These are phyloP conservation scores for Xylaria nigripes DNA, from an alignment of 495 filamentous ascomycete species.

Conservation along the genomic window DNA sequence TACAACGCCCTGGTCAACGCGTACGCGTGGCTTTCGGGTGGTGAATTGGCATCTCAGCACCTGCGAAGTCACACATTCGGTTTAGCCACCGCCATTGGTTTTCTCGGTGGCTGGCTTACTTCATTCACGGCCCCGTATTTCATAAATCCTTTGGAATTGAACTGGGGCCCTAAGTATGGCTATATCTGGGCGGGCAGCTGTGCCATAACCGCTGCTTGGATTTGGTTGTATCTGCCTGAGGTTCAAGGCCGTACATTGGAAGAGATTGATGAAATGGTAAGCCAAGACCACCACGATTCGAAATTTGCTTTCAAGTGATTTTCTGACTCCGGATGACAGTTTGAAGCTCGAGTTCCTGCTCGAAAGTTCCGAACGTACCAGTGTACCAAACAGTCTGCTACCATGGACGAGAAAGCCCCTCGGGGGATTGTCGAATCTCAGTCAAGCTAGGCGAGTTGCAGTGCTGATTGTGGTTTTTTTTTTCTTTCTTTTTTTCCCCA, in stretches of 20 bases:
- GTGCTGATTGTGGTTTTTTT: not conserved
- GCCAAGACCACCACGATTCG: not conserved
- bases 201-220: conserved; percentile 34
- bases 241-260: conserved; percentile 46
- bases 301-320: not conserved
- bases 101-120: conserved; percentile 47
- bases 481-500: too few species aligned
- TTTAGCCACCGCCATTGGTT: conserved; percentile 45
- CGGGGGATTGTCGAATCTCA: conserved; percentile 14
- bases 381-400: conserved; percentile 24
- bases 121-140: conserved; percentile 56
- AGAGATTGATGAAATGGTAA: conserved; percentile 48
- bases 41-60: conserved; percentile 49
- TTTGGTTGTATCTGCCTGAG: conserved; percentile 47
- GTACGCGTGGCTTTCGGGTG: conserved; percentile 54
- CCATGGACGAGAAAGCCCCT: conserved; percentile 14
- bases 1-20: conserved; percentile 50
- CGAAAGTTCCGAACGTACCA: conserved; percentile 40
- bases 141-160: conserved; percentile 48
- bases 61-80: conserved; percentile 52
- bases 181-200: conserved; percentile 46
- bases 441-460: not conserved
- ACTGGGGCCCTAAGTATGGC: conserved; percentile 51
- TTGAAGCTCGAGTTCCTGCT: conserved; percentile 39
- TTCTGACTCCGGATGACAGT: conserved; percentile 20